phyloP scores from a whole-genome alignment of 2,329 filamentous ascomycete genomes.

The Lasiodiplodia hormozganensis region DNA sequence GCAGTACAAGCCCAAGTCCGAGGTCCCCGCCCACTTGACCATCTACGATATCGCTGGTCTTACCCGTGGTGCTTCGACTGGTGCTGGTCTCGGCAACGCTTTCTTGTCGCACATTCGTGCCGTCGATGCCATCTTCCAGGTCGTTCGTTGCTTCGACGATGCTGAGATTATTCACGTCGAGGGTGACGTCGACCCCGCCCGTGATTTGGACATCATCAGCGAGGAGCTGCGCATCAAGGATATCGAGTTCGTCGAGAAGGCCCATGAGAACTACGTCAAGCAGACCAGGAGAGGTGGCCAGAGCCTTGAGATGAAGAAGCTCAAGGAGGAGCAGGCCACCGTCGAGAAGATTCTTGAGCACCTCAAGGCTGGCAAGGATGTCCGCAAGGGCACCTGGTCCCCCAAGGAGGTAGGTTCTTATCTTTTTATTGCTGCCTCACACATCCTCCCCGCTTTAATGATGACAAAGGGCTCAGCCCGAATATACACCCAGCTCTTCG shows the following conservation, averaged over 20 bases:
- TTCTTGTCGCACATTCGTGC: conserved; percentile 99
- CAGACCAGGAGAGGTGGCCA: conserved; percentile 94
- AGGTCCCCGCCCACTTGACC: conserved; percentile 95
- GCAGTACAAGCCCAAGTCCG: conserved; percentile 97
- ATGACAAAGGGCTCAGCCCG: conserved; percentile 98
- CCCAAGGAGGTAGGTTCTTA: conserved; percentile 86
- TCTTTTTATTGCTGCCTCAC: conserved; percentile 28
- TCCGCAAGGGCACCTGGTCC: conserved; percentile 86
- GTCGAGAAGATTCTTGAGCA: conserved; percentile 87
- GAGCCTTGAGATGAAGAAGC: conserved; percentile 96
- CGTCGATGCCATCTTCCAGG: conserved; percentile 97
- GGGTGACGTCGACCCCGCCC: conserved; percentile 93
- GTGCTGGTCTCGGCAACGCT: conserved; percentile 94
- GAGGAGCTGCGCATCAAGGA: conserved; percentile 98
- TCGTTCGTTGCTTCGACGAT: conserved; percentile 97
- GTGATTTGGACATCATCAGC: conserved; percentile 95
- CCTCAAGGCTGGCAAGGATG: conserved; percentile 88
- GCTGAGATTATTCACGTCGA: conserved; percentile 99
- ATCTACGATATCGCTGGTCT: conserved; percentile 99
- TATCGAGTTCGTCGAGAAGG: conserved; percentile 98
- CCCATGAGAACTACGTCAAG: conserved; percentile 88
- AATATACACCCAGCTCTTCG: conserved; percentile 99
- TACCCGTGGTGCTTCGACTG: conserved; percentile 93
- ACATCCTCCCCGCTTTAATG: conserved; percentile 62
- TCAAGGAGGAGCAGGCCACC: conserved; percentile 90